Base-by-base conservation (phyloP, 352 stramenopile genomes). In the Phytophthora crassamura region DNA sequence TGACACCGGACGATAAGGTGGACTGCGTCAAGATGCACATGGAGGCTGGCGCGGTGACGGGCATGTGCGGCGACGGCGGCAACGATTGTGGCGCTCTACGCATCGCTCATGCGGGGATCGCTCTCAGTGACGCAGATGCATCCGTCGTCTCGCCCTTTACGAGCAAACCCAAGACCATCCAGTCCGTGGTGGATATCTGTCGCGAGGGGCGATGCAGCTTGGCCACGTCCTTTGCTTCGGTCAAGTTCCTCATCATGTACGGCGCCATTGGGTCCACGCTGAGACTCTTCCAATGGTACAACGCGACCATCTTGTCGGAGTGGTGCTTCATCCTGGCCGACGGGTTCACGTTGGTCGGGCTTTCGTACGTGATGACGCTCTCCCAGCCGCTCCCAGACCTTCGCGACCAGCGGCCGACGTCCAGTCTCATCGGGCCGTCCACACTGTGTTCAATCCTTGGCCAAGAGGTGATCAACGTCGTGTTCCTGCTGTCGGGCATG, bases 161-260 rank as follows among this genome's bases (percentile, higher is more conserved):
- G 40, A 95, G 84, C 47, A 67, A 83, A 33, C 72, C 83, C 12
- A 96, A 97, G 56, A 82, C 65, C 2, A 89, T 97, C 52, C 61
- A 64, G 15, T 91, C 85, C 12, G 84, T 97, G 22, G 70, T 91
- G 6, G 88, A 97, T 63, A 61, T 98, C 28, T 84, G 90, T 11
- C 80, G 75, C 46, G 92, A 98, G 74, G 92, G 92, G 32, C 84
- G 90, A 8, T 95, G 89, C 75, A 84, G 82, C 47, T 50, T 98
- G 20, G 78, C 90, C 2, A 97, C 89, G 15, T 93, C 90, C 28
- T 93, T 97, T 36, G 79, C 73, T 12, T 82, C 73, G 14, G 84
- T 97, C 66, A 97, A 97, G 68, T 96, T 93, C 57, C 75, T 96
- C 45, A 84, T 97, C 43, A 86, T 97, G 61, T 97, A 97, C 67